Evolutionary conservation across 2,329 filamentous ascomycete species (phyloP).

Genomic region (Aspergillus pseudoterreus): DNA sequence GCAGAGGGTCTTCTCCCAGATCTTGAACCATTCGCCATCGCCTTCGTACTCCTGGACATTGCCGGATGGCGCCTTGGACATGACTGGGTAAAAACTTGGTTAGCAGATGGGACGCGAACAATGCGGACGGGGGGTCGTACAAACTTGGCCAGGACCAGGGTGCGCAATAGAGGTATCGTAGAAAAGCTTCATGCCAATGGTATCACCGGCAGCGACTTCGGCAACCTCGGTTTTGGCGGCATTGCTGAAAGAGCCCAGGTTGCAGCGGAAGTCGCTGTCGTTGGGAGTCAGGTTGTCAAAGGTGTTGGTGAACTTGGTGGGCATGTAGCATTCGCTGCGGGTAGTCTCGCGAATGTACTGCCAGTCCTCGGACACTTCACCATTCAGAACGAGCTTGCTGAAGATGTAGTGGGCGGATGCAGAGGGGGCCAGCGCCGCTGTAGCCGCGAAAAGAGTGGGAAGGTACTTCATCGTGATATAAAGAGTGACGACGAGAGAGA

Average conservation of each 20-base stretch:
- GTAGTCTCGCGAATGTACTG: conserved; percentile 17
- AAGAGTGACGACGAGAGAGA: background rate
- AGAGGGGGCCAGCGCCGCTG: conserved; percentile 8
- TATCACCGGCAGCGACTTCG: conserved; percentile 13
- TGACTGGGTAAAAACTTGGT: conserved; percentile 1
- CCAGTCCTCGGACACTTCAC: conserved; percentile 9
- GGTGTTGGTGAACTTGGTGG: conserved; percentile 12
- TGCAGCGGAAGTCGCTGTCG: conserved; percentile 17
- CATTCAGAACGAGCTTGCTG: conserved; percentile 14
- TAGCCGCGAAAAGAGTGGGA: conserved; percentile 1
- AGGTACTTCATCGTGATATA: conserved; percentile 9
- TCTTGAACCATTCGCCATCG: conserved; percentile 23
- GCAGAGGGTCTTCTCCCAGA: conserved; percentile 17
- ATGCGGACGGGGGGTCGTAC: conserved; percentile 2
- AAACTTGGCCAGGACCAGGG: conserved; percentile 17
- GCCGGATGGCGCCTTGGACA: conserved; percentile 16
- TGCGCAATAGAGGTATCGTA: conserved; percentile 12
- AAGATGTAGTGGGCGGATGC: conserved; percentile 16
- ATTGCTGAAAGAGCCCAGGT: conserved; percentile 14
- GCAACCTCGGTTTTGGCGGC: conserved; percentile 17
- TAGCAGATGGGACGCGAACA: background rate
- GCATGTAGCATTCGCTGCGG: conserved; percentile 12
- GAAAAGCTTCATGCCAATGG: conserved; percentile 14
- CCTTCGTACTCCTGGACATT: conserved; percentile 18
- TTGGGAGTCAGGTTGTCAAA: conserved; percentile 15